Percentiles rank a stretch among this genome's conserved stretches.
phyloP scores from a whole-genome alignment of 192 early-diverging fungal species.

The Funneliformis geosporum region DNA sequence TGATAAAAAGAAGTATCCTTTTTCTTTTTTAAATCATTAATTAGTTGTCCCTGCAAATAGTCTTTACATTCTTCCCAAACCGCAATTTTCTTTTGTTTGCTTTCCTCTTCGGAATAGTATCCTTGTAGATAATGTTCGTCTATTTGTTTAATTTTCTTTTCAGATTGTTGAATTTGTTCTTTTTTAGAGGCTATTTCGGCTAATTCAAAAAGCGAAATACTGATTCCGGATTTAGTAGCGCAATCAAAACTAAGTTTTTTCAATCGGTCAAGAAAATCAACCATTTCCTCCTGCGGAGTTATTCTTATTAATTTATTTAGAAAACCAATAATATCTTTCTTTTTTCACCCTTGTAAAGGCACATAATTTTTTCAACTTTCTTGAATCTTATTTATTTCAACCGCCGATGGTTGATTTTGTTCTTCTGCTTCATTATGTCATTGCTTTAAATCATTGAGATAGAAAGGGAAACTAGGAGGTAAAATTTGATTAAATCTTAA shows the following conservation, averaged over 20 bases:
- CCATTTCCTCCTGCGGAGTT: slow-evolving; percentile 23
- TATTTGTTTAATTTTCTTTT: slow-evolving; percentile 3
- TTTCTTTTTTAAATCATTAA: slow-evolving; percentile 7
- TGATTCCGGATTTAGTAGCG: slow-evolving; percentile 19
- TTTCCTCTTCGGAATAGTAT: slow-evolving; percentile 3
- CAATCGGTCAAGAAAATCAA: slow-evolving; percentile 12
- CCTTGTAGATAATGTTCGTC: background rate
- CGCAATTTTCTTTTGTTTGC: slow-evolving; percentile 25
- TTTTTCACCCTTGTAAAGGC: slow-evolving; percentile 6
- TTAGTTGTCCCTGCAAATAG: background rate
- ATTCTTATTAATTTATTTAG: slow-evolving; percentile 2
- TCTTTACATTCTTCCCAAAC: slow-evolving; percentile 17
- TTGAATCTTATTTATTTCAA: background rate
- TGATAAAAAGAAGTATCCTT: slow-evolving; percentile 11
- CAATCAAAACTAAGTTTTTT: slow-evolving; percentile 12
- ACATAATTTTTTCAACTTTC: slow-evolving; percentile 7
- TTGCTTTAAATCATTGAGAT: slow-evolving; percentile 1
- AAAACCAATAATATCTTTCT: slow-evolving; percentile 14
- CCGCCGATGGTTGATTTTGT: background rate
- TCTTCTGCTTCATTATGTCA: slow-evolving; percentile 6
- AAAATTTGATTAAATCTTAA: slow-evolving; percentile 23
- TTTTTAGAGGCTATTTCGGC: background rate
- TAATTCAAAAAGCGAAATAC: slow-evolving; percentile 29
- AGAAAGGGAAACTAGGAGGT: slow-evolving; percentile 10
- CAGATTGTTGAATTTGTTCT: background rate